These are phyloP conservation scores for Starmerella etchellsii DNA, from an alignment of 805 yeast species.

Conservation along the genomic window DNA sequence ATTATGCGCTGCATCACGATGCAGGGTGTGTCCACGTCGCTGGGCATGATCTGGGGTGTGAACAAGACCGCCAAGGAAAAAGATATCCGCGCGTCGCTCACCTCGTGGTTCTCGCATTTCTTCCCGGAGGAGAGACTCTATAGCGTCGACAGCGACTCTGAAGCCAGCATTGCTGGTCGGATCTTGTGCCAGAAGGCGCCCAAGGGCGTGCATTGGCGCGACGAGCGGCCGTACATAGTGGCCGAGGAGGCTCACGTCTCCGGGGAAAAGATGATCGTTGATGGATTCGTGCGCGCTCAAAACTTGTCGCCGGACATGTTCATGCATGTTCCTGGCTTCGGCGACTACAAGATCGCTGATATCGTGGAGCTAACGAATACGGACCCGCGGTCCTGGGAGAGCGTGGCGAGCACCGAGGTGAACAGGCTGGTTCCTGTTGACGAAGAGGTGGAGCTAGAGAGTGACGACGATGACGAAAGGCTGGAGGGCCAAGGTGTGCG, in stretches of 20 bases:
- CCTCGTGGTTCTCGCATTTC: constrained; percentile 57
- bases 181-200: constrained; percentile 77
- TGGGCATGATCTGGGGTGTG: constrained; percentile 68
- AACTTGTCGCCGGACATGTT: constrained; percentile 59
- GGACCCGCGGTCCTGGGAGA: constrained; percentile 19
- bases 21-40: constrained; percentile 78
- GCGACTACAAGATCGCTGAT: constrained; percentile 67
- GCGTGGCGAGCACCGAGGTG: constrained; percentile 20
- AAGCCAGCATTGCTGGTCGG: constrained; percentile 61
- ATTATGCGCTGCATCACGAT: constrained; percentile 75
- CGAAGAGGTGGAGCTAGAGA: constrained; percentile 17
- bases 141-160: constrained; percentile 54
- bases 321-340: constrained; percentile 78
- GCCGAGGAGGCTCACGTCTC: constrained; percentile 48
- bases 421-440: constrained; percentile 20
- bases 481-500: constrained; percentile 35
- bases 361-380: constrained; percentile 26
- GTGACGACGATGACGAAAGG: constrained; percentile 22
- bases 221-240: constrained; percentile 73
- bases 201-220: constrained; percentile 80
- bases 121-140: constrained; percentile 71
- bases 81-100: constrained; percentile 52
- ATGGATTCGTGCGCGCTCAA: constrained; percentile 74
- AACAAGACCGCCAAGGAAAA: constrained; percentile 61
- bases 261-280: constrained; percentile 41